phyloP scores from a whole-genome alignment of 192 early-diverging fungal genomes.

The Linnemannia elongata region DNA sequence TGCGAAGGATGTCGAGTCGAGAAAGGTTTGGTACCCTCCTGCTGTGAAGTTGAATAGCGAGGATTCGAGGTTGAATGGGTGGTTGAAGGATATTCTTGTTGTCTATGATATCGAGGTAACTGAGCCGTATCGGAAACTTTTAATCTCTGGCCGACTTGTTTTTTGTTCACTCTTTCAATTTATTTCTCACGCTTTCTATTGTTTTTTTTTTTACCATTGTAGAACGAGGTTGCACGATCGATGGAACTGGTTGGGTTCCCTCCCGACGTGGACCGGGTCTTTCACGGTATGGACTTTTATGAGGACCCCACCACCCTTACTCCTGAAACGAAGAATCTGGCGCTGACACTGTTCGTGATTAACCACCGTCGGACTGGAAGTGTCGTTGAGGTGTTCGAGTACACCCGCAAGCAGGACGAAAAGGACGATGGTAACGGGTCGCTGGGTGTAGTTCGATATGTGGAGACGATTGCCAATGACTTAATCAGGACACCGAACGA shows the following conservation, averaged over 20 bases:
- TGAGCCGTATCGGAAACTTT: background rate
- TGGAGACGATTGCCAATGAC: constrained; percentile 60
- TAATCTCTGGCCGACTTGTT: background rate
- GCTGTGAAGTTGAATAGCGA: constrained; percentile 15
- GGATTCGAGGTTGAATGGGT: background rate
- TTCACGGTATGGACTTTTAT: constrained; percentile 67
- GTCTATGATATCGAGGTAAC: constrained; percentile 63
- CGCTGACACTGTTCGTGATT: constrained; percentile 65
- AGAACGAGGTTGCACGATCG: constrained; percentile 56
- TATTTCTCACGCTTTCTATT: background rate
- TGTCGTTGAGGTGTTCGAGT: constrained; percentile 64
- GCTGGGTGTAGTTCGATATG: constrained; percentile 30
- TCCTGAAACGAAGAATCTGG: background rate
- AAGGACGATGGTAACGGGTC: constrained; percentile 1
- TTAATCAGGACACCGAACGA: constrained; percentile 64
- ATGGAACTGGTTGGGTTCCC: constrained; percentile 47
- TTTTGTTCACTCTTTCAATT: constrained; percentile 11
- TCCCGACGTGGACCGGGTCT: constrained; percentile 28
- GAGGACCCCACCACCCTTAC: constrained; percentile 28
- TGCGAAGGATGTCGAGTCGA: constrained; percentile 49
- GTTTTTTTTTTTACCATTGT: background rate
- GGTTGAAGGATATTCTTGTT: constrained; percentile 52
- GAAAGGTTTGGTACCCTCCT: constrained; percentile 58
- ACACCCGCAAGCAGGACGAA: constrained; percentile 38
- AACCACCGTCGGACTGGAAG: constrained; percentile 64